Evolutionary conservation across 176 grass and related monocot genomes (phyloP).

Genomic region (Aegilops umbellulata): DNA sequence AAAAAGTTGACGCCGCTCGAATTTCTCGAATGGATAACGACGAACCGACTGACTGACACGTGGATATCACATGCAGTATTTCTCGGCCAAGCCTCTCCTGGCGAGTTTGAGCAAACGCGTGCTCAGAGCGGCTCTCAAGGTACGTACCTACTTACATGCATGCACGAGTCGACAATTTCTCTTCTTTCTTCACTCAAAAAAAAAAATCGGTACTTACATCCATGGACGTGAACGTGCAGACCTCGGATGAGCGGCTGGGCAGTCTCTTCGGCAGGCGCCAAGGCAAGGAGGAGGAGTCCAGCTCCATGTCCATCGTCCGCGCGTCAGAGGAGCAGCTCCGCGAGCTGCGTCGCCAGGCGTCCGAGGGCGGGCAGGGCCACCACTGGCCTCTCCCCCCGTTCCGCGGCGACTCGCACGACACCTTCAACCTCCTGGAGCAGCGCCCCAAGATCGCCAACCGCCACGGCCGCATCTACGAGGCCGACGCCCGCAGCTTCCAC

Average conservation of each 20-base stretch:
- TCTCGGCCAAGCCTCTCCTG: conserved; percentile 59
- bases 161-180: neutral
- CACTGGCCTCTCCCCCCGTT: conserved; percentile 46
- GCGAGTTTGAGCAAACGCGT: conserved; percentile 57
- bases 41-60: neutral
- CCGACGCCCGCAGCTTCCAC: conserved; percentile 51
- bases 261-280: conserved; percentile 34
- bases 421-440: conserved; percentile 58
- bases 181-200: neutral
- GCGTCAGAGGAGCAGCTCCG: conserved; percentile 65
- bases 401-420: conserved; percentile 35
- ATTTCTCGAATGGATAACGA: neutral
- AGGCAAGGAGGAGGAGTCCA: neutral
- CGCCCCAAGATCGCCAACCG: conserved; percentile 55
- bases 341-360: conserved; percentile 41
- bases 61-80: conserved; percentile 33
- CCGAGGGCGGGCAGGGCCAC: conserved; percentile 35
- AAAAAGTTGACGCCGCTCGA: neutral
- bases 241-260: conserved; percentile 32
- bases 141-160: neutral
- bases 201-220: too few species aligned
- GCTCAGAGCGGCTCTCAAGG: conserved; percentile 59
- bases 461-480: conserved; percentile 67
- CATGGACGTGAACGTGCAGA: conserved; percentile 17
- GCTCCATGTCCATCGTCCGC: conserved; percentile 33